Evolutionary conservation across 805 yeast genomes (phyloP), one percentile per base, ranked within the genome.

Genomic region (Candida oleophila): DNA sequence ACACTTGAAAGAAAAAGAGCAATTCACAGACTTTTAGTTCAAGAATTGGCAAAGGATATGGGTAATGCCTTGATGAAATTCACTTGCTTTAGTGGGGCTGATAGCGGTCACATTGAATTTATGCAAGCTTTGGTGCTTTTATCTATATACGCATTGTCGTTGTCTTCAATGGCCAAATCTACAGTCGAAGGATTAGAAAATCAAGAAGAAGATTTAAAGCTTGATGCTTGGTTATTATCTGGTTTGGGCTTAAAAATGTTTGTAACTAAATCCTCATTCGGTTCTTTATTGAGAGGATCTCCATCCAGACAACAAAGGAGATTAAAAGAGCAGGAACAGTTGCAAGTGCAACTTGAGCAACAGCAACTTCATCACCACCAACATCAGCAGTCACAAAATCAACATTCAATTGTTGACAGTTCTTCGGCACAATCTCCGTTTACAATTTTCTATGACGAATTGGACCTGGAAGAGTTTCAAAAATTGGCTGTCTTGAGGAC

Each of bases 181-280:
- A 48, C 58, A 1, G 48, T 56, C 19, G 51, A 42, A 22, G 48
- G 37, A 7, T 36, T 28, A 4, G 45, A 42, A 12, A 21, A 42
- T 4, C 51, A 50, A 18, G 38, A 59, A 3, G 76, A 72, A 2
- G 69, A 70, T 30, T 59, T 82, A 43, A 69, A 72, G 30, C 65
- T 87, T 16, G 95, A 87, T 58, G 82, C 85, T 1, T 87, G 92
- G 92, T 71, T 74, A 46, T 61, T 85, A 22, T 81, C 89, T 2
- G 82, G 85, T 3, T 51, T 82, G 9, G 94, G 87, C 0, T 71
- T 87, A 15, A 79, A 82, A 49, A 80, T 82, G 41, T 84, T 82
- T 55, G 62, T 82, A 20, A 73, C 85, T 3, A 72, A 76, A 43
- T 77, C 82, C 42, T 65, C 70, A 2, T 63, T 72, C 42, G 82